Percentiles rank a stretch among this genome's conserved stretches.
Evolutionary conservation across 2,329 filamentous ascomycete species (phyloP).

Genomic region (Monosporascus sp.): DNA sequence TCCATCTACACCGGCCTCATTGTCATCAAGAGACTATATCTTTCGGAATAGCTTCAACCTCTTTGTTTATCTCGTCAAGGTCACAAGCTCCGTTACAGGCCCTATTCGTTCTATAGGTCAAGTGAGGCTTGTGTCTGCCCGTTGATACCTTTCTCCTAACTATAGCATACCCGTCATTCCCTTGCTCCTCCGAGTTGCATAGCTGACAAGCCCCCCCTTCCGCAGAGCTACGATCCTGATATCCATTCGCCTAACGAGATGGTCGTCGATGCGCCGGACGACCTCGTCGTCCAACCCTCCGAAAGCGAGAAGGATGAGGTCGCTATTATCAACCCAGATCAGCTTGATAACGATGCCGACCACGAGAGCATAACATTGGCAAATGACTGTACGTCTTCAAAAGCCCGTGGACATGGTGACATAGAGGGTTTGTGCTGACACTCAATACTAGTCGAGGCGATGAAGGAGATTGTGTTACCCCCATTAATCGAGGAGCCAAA

Average conservation of each 20-base stretch:
- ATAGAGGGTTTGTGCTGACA: slow-evolving; percentile 16
- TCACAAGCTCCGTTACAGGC: too few species aligned
- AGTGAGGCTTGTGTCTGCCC: too few species aligned
- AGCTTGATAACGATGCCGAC: slow-evolving; percentile 42
- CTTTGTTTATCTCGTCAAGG: too few species aligned
- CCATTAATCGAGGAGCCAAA: slow-evolving; percentile 71
- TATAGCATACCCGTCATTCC: too few species aligned
- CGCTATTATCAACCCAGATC: slow-evolving; percentile 50
- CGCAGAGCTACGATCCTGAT: slow-evolving; percentile 44
- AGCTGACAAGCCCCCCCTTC: slow-evolving; percentile 15
- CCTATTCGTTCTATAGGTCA: too few species aligned
- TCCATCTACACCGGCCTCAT: neutral
- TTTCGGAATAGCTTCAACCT: too few species aligned
- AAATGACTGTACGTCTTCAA: slow-evolving; percentile 43
- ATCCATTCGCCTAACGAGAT: slow-evolving; percentile 52
- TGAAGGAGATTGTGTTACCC: slow-evolving; percentile 74
- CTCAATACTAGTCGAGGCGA: slow-evolving; percentile 62
- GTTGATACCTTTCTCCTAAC: too few species aligned
- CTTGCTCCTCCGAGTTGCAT: neutral
- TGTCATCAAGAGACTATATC: too few species aligned
- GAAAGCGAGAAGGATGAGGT: slow-evolving; percentile 46
- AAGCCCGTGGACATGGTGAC: neutral
- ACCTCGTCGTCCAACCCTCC: slow-evolving; percentile 41
- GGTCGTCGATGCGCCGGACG: slow-evolving; percentile 51
- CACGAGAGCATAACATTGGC: slow-evolving; percentile 44